A percentile compares a stretch with the other conserved stretches of the same genome.
Evolutionary conservation across 2,329 filamentous ascomycete genomes (phyloP).

Genomic region (Trichoderma atrobrunneum): DNA sequence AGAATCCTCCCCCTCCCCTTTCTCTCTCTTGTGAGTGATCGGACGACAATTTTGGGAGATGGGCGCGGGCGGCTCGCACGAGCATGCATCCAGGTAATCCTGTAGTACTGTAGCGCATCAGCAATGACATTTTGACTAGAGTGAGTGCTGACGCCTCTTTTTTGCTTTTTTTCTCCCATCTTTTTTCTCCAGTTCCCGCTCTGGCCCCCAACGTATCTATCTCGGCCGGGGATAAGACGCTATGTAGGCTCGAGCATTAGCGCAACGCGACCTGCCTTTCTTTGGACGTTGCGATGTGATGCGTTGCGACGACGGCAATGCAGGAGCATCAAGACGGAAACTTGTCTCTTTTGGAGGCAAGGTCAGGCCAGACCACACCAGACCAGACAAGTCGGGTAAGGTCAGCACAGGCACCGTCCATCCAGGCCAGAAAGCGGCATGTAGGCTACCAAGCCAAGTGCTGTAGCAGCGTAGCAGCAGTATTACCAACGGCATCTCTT

Average conservation of each 20-base stretch:
- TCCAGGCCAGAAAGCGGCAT: neutral
- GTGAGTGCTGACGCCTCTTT: neutral
- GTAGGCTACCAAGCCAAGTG: neutral
- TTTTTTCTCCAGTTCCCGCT: neutral
- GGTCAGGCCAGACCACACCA: neutral
- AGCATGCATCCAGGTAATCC: neutral
- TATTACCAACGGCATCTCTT: neutral
- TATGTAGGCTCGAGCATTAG: conserved; percentile 3
- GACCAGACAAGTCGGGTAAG: neutral
- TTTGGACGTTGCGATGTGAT: neutral
- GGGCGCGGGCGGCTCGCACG: neutral
- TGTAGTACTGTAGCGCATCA: neutral
- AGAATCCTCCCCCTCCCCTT: neutral
- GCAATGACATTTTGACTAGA: conserved; percentile 1
- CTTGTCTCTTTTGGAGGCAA: neutral
- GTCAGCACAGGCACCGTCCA: neutral
- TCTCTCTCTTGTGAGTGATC: neutral
- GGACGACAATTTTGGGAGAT: neutral
- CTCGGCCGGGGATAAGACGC: conserved; percentile 4
- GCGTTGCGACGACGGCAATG: conserved; percentile 12
- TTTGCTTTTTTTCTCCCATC: neutral
- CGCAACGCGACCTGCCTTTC: neutral
- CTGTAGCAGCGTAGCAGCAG: neutral
- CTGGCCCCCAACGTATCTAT: neutral
- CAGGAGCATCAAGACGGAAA: neutral